phyloP scores from a whole-genome alignment of 495 filamentous ascomycete species.

The Physcia stellaris region DNA sequence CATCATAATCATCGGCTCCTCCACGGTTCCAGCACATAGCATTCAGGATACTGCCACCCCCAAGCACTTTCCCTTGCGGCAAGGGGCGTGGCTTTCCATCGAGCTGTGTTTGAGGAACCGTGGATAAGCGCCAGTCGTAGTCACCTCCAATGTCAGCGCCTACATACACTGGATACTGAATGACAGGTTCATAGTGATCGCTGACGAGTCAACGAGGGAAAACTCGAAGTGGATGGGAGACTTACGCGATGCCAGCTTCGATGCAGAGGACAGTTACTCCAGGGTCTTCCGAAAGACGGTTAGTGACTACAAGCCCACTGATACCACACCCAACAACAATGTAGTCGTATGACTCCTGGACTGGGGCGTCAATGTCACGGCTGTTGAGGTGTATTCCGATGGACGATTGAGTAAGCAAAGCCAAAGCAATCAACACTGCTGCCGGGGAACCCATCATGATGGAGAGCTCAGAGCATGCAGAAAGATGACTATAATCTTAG shows the following conservation, averaged over 20 bases:
- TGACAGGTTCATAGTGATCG: constrained; percentile 17
- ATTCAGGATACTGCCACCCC: constrained; percentile 22
- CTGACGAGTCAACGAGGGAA: constrained; percentile 6
- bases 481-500: too few species aligned
- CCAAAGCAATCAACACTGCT: too few species aligned
- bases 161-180: constrained; percentile 19
- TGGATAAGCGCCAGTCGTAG: constrained; percentile 20
- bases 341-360: constrained; percentile 18
- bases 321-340: constrained; percentile 23
- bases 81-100: constrained; percentile 17
- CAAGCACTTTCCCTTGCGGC: constrained; percentile 21
- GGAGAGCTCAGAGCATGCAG: too few species aligned
- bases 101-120: constrained; percentile 17
- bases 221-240: not conserved
- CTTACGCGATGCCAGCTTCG: constrained; percentile 19
- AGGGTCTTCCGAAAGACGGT: constrained; percentile 19
- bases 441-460: too few species aligned
- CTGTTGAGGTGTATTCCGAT: constrained; percentile 8
- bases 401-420: too few species aligned
- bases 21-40: constrained; percentile 25
- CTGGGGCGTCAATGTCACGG: constrained; percentile 13
- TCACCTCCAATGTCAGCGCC: constrained; percentile 18
- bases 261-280: constrained; percentile 20
- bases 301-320: constrained; percentile 21
- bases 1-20: constrained; percentile 33